Percentiles rank a stretch among this genome's conserved stretches.
Conservation (phyloP, 2,329 filamentous ascomycete genomes). For the Epichloe hybrida region DNA sequence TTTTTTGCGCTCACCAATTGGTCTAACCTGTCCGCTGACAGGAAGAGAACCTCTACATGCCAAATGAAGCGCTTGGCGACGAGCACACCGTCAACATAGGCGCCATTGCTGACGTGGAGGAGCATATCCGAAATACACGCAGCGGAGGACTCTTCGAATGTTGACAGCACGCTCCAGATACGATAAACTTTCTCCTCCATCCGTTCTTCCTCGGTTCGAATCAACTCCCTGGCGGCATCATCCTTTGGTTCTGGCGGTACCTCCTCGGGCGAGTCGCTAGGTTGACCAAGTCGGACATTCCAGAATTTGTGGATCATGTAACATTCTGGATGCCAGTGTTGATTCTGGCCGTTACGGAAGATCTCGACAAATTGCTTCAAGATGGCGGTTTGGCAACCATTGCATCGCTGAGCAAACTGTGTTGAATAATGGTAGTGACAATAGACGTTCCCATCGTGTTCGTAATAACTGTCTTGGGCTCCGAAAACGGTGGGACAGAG, state of each 20-base stretch:
- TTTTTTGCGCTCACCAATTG: conserved; percentile 52
- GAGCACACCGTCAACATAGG: conserved; percentile 87
- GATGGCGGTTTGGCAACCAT: conserved; percentile 92
- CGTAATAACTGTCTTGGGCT: conserved; percentile 96
- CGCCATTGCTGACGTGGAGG: conserved; percentile 92
- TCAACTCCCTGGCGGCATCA: conserved; percentile 53
- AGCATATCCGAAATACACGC: conserved; percentile 99
- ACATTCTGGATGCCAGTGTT: conserved; percentile 98
- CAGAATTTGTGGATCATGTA: conserved; percentile 99
- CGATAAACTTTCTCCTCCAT: conserved; percentile 97
- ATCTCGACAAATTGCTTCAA: conserved; percentile 99
- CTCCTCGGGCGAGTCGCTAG: conserved; percentile 35
- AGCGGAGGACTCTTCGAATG: conserved; percentile 93
- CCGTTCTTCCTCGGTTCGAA: conserved; percentile 75
- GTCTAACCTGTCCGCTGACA: conserved; percentile 76
- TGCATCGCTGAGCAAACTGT: conserved; percentile 89
- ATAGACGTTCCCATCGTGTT: conserved; percentile 91
- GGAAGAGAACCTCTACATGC: conserved; percentile 88
- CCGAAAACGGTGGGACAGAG: conserved; percentile 96
- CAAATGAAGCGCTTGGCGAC: conserved; percentile 93
- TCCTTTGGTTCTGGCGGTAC: conserved; percentile 30
- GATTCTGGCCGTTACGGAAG: conserved; percentile 92
- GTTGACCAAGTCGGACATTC: conserved; percentile 76
- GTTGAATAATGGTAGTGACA: conserved; percentile 99
- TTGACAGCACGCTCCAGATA: conserved; percentile 95